Percentiles rank a stretch among this genome's conserved stretches.
These are phyloP conservation scores for Blyttiomyces sp. DNA, from an alignment of 371 early-diverging fungal species.

Conservation along the genomic window DNA sequence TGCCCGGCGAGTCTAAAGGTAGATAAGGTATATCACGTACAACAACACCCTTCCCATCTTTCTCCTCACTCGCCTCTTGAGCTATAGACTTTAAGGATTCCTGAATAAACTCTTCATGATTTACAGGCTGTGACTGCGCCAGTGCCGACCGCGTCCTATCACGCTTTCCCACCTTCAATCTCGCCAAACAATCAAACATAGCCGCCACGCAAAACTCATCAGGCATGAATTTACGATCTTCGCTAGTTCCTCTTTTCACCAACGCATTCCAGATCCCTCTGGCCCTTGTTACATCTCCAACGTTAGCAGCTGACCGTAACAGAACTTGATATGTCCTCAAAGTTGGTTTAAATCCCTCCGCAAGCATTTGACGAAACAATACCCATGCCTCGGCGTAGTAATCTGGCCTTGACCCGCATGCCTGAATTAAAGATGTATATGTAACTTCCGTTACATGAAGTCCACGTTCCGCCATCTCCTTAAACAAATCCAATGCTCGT, in stretches of 20 bases:
- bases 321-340: constrained; percentile 76
- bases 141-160: no score
- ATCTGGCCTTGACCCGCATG: constrained; percentile 76
- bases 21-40: no score
- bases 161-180: no score
- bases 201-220: no score
- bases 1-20: no score
- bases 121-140: no score
- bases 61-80: no score
- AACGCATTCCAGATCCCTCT: constrained; percentile 39
- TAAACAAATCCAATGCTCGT: constrained; percentile 75
- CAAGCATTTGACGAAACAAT: constrained; percentile 78
- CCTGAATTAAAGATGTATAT: constrained; percentile 80
- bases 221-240: no score
- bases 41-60: no score
- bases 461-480: constrained; percentile 69
- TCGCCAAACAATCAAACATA: no score
- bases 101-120: no score
- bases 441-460: constrained; percentile 77
- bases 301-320: constrained; percentile 38
- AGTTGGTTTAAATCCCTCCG: constrained; percentile 76
- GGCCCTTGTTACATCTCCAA: constrained; percentile 35
- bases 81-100: no score
- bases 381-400: constrained; percentile 79
- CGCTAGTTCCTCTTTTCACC: neutral